Conservation (phyloP, 176 grass and related monocot genomes). For the Musa beccarii region DNA sequence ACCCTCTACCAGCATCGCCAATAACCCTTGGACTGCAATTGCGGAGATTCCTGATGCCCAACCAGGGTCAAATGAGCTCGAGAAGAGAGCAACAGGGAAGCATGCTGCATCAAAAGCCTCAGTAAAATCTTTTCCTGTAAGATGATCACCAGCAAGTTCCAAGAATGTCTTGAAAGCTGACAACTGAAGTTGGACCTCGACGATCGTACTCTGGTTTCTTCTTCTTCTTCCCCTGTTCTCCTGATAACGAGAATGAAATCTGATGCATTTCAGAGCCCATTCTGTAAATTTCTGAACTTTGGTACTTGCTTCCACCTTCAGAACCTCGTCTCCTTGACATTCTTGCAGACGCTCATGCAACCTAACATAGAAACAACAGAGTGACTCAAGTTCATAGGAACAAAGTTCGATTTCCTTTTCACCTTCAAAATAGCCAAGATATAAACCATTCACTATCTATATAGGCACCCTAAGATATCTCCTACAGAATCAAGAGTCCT, state of each 20-base stretch:
- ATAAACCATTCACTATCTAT: background rate
- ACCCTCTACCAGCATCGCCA: conserved; percentile 88
- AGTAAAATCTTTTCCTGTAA: conserved; percentile 91
- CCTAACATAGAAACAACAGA: conserved; percentile 25
- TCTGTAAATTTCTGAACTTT: conserved; percentile 97
- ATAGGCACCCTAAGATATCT: background rate
- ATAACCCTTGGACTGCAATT: conserved; percentile 55
- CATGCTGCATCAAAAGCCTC: conserved; percentile 99
- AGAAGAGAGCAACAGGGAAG: conserved; percentile 89
- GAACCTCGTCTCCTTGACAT: conserved; percentile 74
- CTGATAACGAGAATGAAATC: conserved; percentile 45
- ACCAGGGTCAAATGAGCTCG: conserved; percentile 63
- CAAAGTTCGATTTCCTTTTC: background rate
- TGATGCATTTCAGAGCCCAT: conserved; percentile 87
- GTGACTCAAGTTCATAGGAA: background rate
- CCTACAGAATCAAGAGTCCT: no score
- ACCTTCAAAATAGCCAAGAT: background rate
- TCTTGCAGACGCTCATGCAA: conserved; percentile 86
- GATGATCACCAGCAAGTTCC: conserved; percentile 75
- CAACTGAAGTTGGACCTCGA: conserved; percentile 74
- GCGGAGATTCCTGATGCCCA: conserved; percentile 71
- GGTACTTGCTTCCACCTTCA: conserved; percentile 74
- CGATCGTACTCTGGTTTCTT: conserved; percentile 53
- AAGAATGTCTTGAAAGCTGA: conserved; percentile 89
- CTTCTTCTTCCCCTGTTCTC: conserved; percentile 29